These are phyloP conservation scores for Kondoa malvinella DNA, from an alignment of 768 basidiomycete genomes.

Conservation along the genomic window DNA sequence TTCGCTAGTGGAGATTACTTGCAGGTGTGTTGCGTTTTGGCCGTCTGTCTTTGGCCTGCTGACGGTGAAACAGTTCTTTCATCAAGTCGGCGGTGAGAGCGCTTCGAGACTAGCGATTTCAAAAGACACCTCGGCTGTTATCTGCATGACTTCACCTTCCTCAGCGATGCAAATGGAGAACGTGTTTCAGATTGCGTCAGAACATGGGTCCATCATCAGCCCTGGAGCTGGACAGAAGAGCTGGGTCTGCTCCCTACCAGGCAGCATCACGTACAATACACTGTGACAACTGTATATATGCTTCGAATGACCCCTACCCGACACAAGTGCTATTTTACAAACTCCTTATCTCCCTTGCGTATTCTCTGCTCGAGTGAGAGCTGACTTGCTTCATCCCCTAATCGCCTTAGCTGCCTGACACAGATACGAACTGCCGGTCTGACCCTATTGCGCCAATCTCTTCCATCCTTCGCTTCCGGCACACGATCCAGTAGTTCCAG, in stretches of 20 bases:
- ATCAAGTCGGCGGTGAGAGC: not conserved
- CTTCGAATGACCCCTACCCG: no score
- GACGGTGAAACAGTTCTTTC: no score
- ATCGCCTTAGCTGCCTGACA: not conserved
- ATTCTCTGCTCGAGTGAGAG: not conserved
- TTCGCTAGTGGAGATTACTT: not conserved
- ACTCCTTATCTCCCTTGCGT: not conserved
- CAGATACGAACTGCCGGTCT: not conserved
- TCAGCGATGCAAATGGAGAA: not conserved
- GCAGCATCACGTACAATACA: not conserved
- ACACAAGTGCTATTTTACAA: no score
- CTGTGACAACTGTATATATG: no score
- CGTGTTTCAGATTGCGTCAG: not conserved
- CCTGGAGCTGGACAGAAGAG: not conserved
- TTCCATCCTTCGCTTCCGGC: not conserved
- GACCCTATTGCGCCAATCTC: not conserved
- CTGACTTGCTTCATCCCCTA: not conserved
- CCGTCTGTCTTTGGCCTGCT: not conserved
- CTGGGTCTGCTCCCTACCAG: not conserved
- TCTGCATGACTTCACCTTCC: not conserved
- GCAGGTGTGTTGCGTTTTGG: not conserved
- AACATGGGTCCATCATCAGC: not conserved
- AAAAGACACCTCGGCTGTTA: no score
- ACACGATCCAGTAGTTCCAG: not conserved
- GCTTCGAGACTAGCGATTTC: not conserved